Evolutionary conservation across 768 basidiomycete species (phyloP), one percentile per base, ranked within the genome.

Genomic region (Rubroboletus pulcherrimus): DNA sequence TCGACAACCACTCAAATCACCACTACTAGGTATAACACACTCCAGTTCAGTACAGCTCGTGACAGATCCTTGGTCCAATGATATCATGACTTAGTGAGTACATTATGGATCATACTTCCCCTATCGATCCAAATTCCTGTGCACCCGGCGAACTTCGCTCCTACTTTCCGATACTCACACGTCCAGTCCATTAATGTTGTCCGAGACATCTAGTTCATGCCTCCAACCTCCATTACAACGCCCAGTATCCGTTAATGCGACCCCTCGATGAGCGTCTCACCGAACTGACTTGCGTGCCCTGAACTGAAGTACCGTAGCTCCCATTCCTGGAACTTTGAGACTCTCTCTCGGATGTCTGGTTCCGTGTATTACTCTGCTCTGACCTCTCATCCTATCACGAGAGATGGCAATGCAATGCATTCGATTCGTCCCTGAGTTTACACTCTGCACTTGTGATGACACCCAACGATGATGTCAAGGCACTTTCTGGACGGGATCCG

Each of bases 1-100:
- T 62, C 72, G 58, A 58, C 65, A 64, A 61, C 72, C 72, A 15
- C 66, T 61, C 68, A 74, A 39, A 61, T 78, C 60, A 53, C 78
- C 64, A 29, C 70, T 64, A 53, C 61, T 51, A 54, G 77, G 65
- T 24, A 55, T 65, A 17, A 78, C 78, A 63, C 63, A 83, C 46
- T 73, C 72, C 12, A 73, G 82, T 55, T 79, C 83, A 1, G 80
- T 87, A 47, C 75, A 78, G 49, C 64, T 88, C 31, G 83, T 82
- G 37, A 85, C 85, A 2, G 83, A 88, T 57, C 70, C 83, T 1
- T 84, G 76, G 73, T 59, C 68, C n/a, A 52, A 57, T 40, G 53
- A 50, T 19, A 19, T 14, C 10, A 35, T 55, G 21, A 39, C 11
- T 21, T 21, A 21, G 21, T 21, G 21, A 21, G 33, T 17, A 26